Evolutionary conservation across 371 early-diverging fungal genomes (phyloP), one percentile per base, ranked within the genome.

Genomic region (Mucor irregularis): DNA sequence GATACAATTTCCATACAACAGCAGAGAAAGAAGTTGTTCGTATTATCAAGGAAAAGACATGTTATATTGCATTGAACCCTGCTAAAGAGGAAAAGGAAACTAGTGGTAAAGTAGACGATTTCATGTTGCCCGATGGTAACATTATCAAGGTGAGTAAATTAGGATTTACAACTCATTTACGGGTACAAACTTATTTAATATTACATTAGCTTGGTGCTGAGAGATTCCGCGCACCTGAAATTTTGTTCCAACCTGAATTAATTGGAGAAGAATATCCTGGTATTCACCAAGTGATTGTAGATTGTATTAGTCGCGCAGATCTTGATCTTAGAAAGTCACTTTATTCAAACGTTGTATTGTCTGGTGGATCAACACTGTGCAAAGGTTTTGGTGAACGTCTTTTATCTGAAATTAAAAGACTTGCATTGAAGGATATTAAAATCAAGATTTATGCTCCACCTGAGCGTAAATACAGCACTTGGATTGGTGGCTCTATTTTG

Each of bases 401-500:
- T 68, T 80, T 96, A 68, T 67, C 81, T 45, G 98, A 98, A 74
- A 79, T 95, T 58, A 90, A 91, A 47, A 82, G 84, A 58, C 73
- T 90, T 53, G 91, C 95, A 25, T 74, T 91, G 55, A 86, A 84
- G 56, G 95, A 96, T 67, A 81, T 89, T 68, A 96, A 97, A 77
- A 91, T 98, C 71, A 95, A 94, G 72, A 94, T 98, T 60, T 91
- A 86, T 57, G 97, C 96, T 19, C 97, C 96, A 24, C 97, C 96
- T 34, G 97, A 98, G 73, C 89, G 98, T 58, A 97, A 95, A 75
- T 98, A 94, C 75, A 90, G 92, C 47, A 95, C 95, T 21, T 98
- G 98, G 97, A 95, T 97, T 60, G 98, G 98, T 58, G 98, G 98
- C 2, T 92, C 93, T 24, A 97, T 96, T 73, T 69, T 97, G 33